phyloP scores from a whole-genome alignment of 495 filamentous ascomycete species.

The Arthonia radiata region DNA sequence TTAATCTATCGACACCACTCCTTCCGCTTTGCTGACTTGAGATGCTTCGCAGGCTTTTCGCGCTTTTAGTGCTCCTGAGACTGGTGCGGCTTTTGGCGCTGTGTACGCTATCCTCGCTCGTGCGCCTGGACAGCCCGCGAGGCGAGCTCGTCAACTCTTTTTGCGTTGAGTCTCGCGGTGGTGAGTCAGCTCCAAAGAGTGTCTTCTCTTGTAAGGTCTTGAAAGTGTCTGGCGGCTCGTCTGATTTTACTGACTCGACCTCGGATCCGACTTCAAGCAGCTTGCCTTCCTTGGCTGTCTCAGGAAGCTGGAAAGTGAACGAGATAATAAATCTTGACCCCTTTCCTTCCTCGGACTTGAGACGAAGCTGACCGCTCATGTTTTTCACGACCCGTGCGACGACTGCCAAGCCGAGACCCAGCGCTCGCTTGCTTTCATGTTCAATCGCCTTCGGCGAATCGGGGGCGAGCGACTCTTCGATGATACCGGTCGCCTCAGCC shows the following conservation, averaged over 20 bases:
- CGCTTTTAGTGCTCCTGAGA: slow-evolving; percentile 22
- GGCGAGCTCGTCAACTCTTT: slow-evolving; percentile 1
- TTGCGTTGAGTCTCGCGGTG: slow-evolving; percentile 6
- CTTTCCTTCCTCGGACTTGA: slow-evolving; percentile 70
- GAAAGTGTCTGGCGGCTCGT: slow-evolving; percentile 23
- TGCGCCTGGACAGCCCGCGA: slow-evolving; percentile 8
- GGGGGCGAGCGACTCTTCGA: slow-evolving; percentile 13
- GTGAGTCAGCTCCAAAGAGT: slow-evolving; percentile 1
- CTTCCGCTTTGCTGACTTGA: slow-evolving; percentile 26
- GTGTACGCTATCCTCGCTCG: slow-evolving; percentile 15
- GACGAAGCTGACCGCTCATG: slow-evolving; percentile 69
- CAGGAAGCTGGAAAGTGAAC: slow-evolving; percentile 39
- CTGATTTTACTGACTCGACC: slow-evolving; percentile 4
- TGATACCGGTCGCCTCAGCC: slow-evolving; percentile 21
- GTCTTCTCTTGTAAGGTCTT: slow-evolving; percentile 4
- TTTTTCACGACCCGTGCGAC: slow-evolving; percentile 69
- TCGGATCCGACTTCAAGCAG: slow-evolving; percentile 4
- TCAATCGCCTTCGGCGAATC: slow-evolving; percentile 3
- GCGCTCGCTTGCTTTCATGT: slow-evolving; percentile 19
- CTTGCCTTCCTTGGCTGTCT: slow-evolving; percentile 16
- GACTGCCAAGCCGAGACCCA: slow-evolving; percentile 69
- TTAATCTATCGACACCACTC: slow-evolving; percentile 51
- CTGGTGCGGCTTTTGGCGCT: too few species aligned
- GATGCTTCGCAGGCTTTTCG: slow-evolving; percentile 25
- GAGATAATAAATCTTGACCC: slow-evolving; percentile 63